A percentile compares a stretch with the other conserved stretches of the same genome.
Evolutionary conservation across 2,329 filamentous ascomycete species (phyloP).

Genomic region (Ascochyta fabae): DNA sequence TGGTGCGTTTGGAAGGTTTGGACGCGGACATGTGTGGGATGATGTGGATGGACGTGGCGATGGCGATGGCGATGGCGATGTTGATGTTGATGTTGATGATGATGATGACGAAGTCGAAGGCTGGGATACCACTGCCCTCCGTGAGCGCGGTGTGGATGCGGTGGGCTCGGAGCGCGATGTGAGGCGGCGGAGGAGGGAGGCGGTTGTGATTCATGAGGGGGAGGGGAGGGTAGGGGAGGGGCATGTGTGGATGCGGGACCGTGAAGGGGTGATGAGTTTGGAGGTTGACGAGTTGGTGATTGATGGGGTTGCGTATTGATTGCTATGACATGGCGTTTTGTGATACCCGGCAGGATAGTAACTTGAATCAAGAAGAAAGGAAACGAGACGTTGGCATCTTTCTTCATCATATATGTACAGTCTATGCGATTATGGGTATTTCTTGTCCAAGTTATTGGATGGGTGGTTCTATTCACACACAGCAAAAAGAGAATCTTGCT

Average conservation of each 20-base stretch:
- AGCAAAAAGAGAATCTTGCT: background rate
- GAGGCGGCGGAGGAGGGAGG: constrained; percentile 78
- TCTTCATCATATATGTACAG: constrained; percentile 7
- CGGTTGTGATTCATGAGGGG: constrained; percentile 91
- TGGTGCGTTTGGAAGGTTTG: background rate
- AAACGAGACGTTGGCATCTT: background rate
- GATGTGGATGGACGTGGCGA: background rate
- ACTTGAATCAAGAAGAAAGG: background rate
- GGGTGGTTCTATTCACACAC: constrained; percentile 13
- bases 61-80: too few species aligned
- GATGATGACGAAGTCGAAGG: too few species aligned
- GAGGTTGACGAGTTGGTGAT: constrained; percentile 12
- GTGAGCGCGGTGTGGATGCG: constrained; percentile 32
- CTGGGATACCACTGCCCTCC: too few species aligned
- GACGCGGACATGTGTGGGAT: constrained; percentile 9
- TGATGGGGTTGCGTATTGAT: constrained; percentile 15
- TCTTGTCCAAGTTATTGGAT: constrained; percentile 6
- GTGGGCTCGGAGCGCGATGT: constrained; percentile 71
- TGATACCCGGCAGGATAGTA: constrained; percentile 4
- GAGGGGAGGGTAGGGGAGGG: constrained; percentile 73
- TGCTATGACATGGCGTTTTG: background rate
- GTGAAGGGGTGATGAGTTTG: constrained; percentile 17
- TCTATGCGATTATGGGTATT: constrained; percentile 17
- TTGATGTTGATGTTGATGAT: too few species aligned
- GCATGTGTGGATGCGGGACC: constrained; percentile 74